Base-by-base conservation (phyloP, 768 basidiomycete species). In the Lepiota brunneoincarnata region DNA sequence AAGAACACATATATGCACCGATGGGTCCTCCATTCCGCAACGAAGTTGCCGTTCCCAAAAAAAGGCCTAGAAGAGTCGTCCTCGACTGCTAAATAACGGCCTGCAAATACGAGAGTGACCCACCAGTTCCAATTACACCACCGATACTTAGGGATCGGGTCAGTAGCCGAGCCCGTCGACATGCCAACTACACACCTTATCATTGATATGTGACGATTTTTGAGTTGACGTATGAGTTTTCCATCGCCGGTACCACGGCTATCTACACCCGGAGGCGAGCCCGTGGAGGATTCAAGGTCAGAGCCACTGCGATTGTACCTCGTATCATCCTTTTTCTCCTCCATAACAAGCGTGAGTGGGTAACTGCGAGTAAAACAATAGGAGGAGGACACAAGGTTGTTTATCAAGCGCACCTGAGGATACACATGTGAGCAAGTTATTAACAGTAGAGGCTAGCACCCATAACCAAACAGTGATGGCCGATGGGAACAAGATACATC, bases 201-300 rank as follows among this genome's bases (percentile, higher is more conserved):
- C 88, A 91, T 89, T 45, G 89, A 85, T 55, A 91, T 77, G 64
- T 91, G 90, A 12, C 89, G 75, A 61, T 88, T 89, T 67, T 87
- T 87, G 58, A 87, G 71, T 67, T 87, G 84, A 46, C 85, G 77
- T 10, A 77, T 69, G 38, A 86, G 80, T 38, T 66, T 67, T 3
- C 57, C 53, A 14, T 52, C 59, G 31, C 31, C 31, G 7, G 4
- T 31, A 39, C n/a, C 24, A 49, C 31, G 31, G 11, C 11, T 10
- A 10, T 9, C 31, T 31, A 17, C 26, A 40, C 9, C 45, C 39
- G 40, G 7, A 23, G 15, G 21, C 20, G 15, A 12, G 15, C 26
- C 31, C 18, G 37, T 18, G 21, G 39, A 34, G 39, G 52, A 47
- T 20, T 54, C 53, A 20, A 54, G 3, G 9, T 54, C 53, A n/a